Percentiles rank a stretch among this genome's conserved stretches.
These are phyloP conservation scores for Heterobasidion annosum DNA, from an alignment of 1,284 basidiomycete genomes.

Conservation along the genomic window DNA sequence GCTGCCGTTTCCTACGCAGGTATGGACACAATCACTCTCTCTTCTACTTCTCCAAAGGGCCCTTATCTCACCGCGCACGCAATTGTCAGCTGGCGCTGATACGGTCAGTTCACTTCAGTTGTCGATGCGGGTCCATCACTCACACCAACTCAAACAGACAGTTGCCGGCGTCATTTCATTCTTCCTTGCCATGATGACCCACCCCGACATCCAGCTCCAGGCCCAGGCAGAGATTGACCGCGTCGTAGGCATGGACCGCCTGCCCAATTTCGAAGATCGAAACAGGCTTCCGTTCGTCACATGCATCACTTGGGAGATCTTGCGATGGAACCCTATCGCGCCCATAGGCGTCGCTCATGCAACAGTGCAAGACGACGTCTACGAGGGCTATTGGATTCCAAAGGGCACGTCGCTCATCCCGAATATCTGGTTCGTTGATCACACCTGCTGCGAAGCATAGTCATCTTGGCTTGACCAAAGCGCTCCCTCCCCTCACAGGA, in stretches of 20 bases:
- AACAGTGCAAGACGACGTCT: slow-evolving; percentile 27
- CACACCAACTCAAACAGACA: neutral
- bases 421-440: neutral
- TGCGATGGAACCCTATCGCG: slow-evolving; percentile 10
- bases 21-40: neutral
- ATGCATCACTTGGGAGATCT: slow-evolving; percentile 12
- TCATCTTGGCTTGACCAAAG: slow-evolving; percentile 4
- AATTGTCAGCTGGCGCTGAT: slow-evolving; percentile 1
- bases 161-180: neutral
- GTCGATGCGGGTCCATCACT: neutral
- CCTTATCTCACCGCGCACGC: too few relatives aligned
- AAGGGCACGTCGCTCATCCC: slow-evolving; percentile 15
- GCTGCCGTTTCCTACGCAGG: neutral
- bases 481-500: neutral
- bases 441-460: neutral
- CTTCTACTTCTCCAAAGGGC: too few relatives aligned
- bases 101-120: slow-evolving; percentile 9
- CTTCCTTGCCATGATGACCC: slow-evolving; percentile 1
- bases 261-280: neutral
- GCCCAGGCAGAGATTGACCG: slow-evolving; percentile 1
- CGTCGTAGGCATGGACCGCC: neutral
- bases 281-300: neutral
- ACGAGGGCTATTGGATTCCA: slow-evolving; percentile 29
- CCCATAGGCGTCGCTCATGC: slow-evolving; percentile 1
- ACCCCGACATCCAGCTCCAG: slow-evolving; percentile 1